Percentiles rank a stretch among this genome's conserved stretches.
These are phyloP conservation scores for Croton setiger DNA, from an alignment of 441 rosid genomes.

Conservation along the genomic window DNA sequence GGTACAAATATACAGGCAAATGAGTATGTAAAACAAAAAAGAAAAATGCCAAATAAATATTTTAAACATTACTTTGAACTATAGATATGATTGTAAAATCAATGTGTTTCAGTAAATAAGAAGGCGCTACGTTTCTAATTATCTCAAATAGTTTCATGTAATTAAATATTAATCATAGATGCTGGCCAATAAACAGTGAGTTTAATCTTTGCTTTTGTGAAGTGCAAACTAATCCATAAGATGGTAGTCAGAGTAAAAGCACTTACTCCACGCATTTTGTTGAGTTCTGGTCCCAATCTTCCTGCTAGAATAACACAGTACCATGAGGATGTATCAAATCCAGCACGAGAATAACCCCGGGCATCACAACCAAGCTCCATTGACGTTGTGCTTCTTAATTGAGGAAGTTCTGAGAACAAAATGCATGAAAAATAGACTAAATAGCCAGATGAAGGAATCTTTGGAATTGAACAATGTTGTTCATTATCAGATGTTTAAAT, in stretches of 20 bases:
- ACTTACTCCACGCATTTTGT: slow-evolving; percentile 90
- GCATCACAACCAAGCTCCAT: slow-evolving; percentile 97
- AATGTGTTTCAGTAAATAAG: neutral
- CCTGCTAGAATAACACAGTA: slow-evolving; percentile 97
- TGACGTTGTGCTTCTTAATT: slow-evolving; percentile 79
- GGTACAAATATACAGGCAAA: slow-evolving; percentile 20
- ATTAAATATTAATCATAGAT: neutral
- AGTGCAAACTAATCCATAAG: slow-evolving; percentile 10
- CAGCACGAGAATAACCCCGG: slow-evolving; percentile 87
- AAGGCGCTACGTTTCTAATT: neutral
- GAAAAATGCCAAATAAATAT: neutral
- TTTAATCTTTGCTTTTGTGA: neutral
- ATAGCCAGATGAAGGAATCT: neutral
- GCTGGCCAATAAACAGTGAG: neutral
- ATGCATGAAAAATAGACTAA: slow-evolving; percentile 18
- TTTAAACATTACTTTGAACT: neutral
- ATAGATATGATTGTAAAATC: neutral
- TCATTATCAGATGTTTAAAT: neutral
- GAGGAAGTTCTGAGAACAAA: slow-evolving; percentile 67
- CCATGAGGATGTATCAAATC: slow-evolving; percentile 67
- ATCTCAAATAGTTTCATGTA: neutral
- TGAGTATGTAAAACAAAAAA: neutral
- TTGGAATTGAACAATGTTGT: neutral
- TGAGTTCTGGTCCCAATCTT: slow-evolving; percentile 79
- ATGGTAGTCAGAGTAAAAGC: slow-evolving; percentile 14